Conservation (phyloP, 2,329 filamentous ascomycete species). For the Paraphoma chrysanthemicola region DNA sequence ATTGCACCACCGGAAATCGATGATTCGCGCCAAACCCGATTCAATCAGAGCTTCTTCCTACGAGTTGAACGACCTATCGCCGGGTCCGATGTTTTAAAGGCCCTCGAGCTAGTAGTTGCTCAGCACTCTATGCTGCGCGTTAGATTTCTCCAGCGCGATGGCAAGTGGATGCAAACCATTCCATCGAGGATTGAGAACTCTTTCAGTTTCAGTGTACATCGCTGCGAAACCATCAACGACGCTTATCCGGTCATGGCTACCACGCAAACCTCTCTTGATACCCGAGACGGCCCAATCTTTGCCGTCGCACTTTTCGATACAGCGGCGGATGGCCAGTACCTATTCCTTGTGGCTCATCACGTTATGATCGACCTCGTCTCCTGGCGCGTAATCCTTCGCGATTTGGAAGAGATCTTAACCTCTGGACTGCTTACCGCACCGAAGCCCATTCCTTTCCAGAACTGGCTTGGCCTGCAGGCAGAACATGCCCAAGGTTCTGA, state of each 20-base stretch:
- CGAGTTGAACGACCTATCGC: constrained; percentile 31
- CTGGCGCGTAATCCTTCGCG: constrained; percentile 52
- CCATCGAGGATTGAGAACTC: constrained; percentile 7
- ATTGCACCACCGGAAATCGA: constrained; percentile 2
- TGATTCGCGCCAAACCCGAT: constrained; percentile 25
- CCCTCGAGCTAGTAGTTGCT: constrained; percentile 8
- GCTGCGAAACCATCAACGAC: constrained; percentile 2
- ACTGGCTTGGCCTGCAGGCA: constrained; percentile 17
- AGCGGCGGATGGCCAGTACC: constrained; percentile 3
- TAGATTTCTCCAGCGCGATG: constrained; percentile 10
- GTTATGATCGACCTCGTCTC: constrained; percentile 53
- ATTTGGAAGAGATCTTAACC: constrained; percentile 43
- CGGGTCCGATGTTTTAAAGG: constrained; percentile 21
- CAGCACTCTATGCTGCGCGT: constrained; percentile 28
- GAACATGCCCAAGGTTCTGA: constrained; percentile 4
- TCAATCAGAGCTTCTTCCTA: constrained; percentile 6
- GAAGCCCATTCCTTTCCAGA: constrained; percentile 17
- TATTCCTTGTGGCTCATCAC: constrained; percentile 38
- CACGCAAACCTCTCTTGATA: constrained; percentile 17
- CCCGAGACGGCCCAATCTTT: constrained; percentile 19
- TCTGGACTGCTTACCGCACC: constrained; percentile 1
- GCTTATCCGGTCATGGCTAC: constrained; percentile 26
- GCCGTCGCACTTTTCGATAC: constrained; percentile 28
- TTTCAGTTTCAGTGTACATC: constrained; percentile 9
- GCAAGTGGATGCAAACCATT: constrained; percentile 25